phyloP scores from a whole-genome alignment of 1,284 basidiomycete genomes.

The Peniophora sp. region DNA sequence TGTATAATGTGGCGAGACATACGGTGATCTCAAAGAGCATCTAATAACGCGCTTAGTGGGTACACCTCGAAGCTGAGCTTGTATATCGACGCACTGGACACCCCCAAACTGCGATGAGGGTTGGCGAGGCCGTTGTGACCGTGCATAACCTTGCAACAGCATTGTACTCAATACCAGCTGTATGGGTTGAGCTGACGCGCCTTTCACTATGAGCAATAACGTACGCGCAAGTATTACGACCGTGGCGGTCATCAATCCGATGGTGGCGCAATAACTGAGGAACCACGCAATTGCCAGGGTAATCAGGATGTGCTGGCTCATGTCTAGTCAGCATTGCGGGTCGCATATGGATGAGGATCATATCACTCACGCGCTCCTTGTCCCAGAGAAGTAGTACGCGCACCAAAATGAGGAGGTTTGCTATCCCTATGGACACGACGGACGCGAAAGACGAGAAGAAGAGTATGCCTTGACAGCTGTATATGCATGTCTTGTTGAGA shows the following conservation, averaged over 20 bases:
- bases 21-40: constrained; percentile 13
- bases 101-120: neutral
- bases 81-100: constrained; percentile 1
- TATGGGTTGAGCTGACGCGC: neutral
- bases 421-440: neutral
- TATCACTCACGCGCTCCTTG: neutral
- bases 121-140: neutral
- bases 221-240: neutral
- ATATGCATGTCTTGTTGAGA: neutral
- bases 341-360: neutral
- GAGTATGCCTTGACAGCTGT: neutral
- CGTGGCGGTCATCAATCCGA: constrained; percentile 1
- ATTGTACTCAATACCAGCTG: neutral
- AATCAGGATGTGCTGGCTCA: neutral
- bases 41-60: too few relatives aligned
- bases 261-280: neutral
- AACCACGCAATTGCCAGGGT: neutral
- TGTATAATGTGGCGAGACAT: constrained; percentile 9
- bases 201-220: neutral
- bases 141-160: neutral
- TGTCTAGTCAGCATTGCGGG: neutral
- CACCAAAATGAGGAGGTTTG: neutral
- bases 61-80: too few relatives aligned
- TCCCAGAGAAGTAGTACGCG: neutral
- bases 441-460: neutral